Evolutionary conservation across 805 yeast species (phyloP).

Genomic region (Trichomonascus vanleenenianus): DNA sequence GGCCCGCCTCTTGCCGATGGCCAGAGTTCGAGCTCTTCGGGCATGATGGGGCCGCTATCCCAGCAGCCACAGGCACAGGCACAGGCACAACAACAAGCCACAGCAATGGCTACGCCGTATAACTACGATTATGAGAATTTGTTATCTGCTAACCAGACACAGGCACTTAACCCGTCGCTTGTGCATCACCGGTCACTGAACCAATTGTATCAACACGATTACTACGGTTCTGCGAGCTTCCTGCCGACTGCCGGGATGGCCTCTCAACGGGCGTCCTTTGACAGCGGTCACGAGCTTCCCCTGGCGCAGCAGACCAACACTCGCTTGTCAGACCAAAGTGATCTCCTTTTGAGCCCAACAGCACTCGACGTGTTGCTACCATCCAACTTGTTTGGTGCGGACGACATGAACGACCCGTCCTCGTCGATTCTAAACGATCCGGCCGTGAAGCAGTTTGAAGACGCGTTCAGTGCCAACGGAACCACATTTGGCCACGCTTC

Average conservation of each 20-base stretch:
- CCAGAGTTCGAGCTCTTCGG: no score
- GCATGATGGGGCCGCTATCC: no score
- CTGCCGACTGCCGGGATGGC: background rate
- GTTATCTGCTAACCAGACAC: no score
- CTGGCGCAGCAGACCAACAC: background rate
- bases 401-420: constrained; percentile 18
- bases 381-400: constrained; percentile 26
- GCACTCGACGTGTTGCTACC: constrained; percentile 31
- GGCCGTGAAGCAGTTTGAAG: background rate
- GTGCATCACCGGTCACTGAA: no score
- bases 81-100: no score
- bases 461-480: background rate
- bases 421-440: constrained; percentile 7
- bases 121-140: no score
- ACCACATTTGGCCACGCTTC: background rate
- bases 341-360: constrained; percentile 28
- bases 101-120: no score
- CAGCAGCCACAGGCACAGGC: no score
- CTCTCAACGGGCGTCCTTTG: background rate
- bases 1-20: no score
- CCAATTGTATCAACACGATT: no score
- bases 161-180: no score
- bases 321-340: constrained; percentile 12
- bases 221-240: background rate
- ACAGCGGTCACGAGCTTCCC: background rate